Conservation (phyloP, 2,329 filamentous ascomycete species). For the Fusarium sp. region DNA sequence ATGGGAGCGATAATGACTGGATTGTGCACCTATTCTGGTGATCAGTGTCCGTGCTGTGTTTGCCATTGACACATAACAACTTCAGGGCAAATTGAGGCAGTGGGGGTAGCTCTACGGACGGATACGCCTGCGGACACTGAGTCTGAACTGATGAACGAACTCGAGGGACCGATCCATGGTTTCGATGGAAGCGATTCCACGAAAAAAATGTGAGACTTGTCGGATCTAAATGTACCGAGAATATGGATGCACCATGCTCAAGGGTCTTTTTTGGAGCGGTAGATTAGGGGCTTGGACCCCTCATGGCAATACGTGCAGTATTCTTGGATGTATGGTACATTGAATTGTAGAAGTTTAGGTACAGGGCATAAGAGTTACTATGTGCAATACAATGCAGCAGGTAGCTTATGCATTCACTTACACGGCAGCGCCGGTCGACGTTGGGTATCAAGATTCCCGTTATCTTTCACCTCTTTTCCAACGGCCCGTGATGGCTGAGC, state of each 20-base stretch:
- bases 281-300: conserved; percentile 22
- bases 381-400: neutral
- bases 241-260: conserved; percentile 6
- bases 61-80: conserved; percentile 5
- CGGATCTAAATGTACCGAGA: conserved; percentile 12
- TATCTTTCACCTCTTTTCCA: conserved; percentile 39
- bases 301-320: neutral
- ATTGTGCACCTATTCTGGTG: conserved; percentile 27
- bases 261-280: neutral
- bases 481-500: conserved; percentile 31
- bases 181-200: neutral
- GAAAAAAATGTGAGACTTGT: conserved; percentile 8
- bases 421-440: conserved; percentile 10
- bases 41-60: conserved; percentile 35
- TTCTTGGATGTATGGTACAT: neutral
- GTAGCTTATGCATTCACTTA: conserved; percentile 19
- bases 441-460: conserved; percentile 40
- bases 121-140: neutral
- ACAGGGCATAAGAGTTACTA: neutral
- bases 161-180: neutral
- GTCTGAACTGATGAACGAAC: neutral
- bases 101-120: neutral
- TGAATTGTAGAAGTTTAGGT: neutral
- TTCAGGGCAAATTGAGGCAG: neutral
- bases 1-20: neutral